A percentile compares a stretch with the other conserved stretches of the same genome.
phyloP scores from a whole-genome alignment of 768 basidiomycete species.

The Rhodosporidiobolus odoratus region DNA sequence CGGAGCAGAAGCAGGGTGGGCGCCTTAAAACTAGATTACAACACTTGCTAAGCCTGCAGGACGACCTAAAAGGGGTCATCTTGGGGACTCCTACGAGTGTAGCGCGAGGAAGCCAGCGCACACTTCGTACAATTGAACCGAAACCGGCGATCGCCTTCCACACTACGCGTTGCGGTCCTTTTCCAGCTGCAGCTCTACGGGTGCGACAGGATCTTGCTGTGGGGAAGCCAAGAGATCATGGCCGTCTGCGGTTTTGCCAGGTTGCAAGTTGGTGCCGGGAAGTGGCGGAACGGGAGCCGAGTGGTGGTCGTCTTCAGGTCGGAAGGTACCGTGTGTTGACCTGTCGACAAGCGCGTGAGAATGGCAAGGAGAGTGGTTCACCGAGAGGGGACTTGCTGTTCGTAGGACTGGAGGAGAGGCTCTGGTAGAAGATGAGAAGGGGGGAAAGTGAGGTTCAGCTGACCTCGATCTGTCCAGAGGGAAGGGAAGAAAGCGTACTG shows the following conservation, averaged over 20 bases:
- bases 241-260: slow-evolving; percentile 24
- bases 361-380: background rate
- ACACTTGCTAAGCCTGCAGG: too few relatives aligned
- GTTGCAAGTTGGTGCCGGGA: slow-evolving; percentile 15
- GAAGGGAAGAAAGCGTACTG: slow-evolving; percentile 3
- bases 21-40: too few relatives aligned
- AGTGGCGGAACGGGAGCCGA: slow-evolving; percentile 23
- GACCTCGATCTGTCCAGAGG: too few relatives aligned
- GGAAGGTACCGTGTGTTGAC: slow-evolving; percentile 29
- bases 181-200: background rate
- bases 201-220: background rate
- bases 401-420: slow-evolving; percentile 32
- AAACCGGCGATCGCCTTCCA: background rate
- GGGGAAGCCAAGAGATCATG: slow-evolving; percentile 27
- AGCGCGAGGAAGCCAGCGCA: too few relatives aligned
- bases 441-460: background rate
- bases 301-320: slow-evolving; percentile 36
- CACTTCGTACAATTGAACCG: too few relatives aligned
- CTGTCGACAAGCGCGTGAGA: background rate
- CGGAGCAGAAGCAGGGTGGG: too few relatives aligned
- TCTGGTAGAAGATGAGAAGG: slow-evolving; percentile 9
- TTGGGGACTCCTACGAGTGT: too few relatives aligned
- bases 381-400: background rate
- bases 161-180: background rate
- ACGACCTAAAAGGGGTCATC: too few relatives aligned